Percentiles rank a stretch among this genome's conserved stretches.
phyloP scores from a whole-genome alignment of 2,329 filamentous ascomycete genomes.

The Claviceps sp. region DNA sequence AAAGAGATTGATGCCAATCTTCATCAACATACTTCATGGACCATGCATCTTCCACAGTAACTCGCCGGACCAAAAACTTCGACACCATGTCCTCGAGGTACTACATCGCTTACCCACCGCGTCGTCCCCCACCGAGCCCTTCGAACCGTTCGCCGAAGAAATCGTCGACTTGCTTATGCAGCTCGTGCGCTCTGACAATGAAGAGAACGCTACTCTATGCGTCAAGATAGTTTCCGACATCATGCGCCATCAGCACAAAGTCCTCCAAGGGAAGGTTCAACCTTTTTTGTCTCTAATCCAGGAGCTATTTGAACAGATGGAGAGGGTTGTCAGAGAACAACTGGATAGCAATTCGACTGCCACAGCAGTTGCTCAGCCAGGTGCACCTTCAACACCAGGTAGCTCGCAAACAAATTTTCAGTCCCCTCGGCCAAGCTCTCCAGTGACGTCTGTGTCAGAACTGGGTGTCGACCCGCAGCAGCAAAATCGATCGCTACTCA shows the following conservation, averaged over 20 bases:
- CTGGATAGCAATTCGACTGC: slow-evolving; percentile 68
- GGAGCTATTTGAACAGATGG: slow-evolving; percentile 91
- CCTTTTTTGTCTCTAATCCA: slow-evolving; percentile 83
- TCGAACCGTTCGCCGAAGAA: slow-evolving; percentile 79
- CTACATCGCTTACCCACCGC: slow-evolving; percentile 69
- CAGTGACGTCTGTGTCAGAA: slow-evolving; percentile 69
- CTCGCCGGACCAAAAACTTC: slow-evolving; percentile 82
- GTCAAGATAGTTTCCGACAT: slow-evolving; percentile 98
- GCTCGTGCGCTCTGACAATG: slow-evolving; percentile 82
- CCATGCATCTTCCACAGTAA: slow-evolving; percentile 84
- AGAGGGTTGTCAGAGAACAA: slow-evolving; percentile 86
- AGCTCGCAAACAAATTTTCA: slow-evolving; percentile 61
- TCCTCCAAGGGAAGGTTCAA: slow-evolving; percentile 67
- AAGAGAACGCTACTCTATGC: slow-evolving; percentile 96
- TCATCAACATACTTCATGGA: slow-evolving; percentile 72
- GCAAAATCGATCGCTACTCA: slow-evolving; percentile 65
- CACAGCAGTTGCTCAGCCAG: slow-evolving; percentile 35
- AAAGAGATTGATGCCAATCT: slow-evolving; percentile 76
- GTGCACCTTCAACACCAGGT: slow-evolving; percentile 52
- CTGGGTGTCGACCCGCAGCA: slow-evolving; percentile 71
- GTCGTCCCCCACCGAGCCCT: slow-evolving; percentile 59
- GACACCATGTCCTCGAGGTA: slow-evolving; percentile 88
- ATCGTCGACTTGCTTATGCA: slow-evolving; percentile 84
- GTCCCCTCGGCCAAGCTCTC: slow-evolving; percentile 80
- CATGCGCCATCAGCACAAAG: slow-evolving; percentile 81